Evolutionary conservation across 495 filamentous ascomycete genomes (phyloP), one percentile per base, ranked within the genome.

Genomic region (Penicillium lagena): DNA sequence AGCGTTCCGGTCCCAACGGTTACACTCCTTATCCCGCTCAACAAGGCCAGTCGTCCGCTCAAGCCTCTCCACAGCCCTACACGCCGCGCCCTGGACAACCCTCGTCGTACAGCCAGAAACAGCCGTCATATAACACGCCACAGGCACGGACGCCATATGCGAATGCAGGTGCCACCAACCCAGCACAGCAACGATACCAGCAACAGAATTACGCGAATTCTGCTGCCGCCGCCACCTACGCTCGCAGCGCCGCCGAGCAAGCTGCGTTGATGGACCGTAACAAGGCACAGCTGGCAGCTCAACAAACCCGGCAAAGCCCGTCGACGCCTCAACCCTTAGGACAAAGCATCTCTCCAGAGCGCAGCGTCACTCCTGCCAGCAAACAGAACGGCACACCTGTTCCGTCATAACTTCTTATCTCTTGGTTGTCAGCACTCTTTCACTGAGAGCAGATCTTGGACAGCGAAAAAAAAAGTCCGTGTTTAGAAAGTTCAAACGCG

Each of bases 221-320:
- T 17, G 61, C 69, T 35, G 64, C 67, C 27, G 62, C 70, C 35
- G 58, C 58, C n/a, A 59, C 59, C 7, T 67, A 70, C 43, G 60
- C 66, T 40, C 60, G 68, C 35, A 75, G 59, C 56, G 67, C 67
- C 4, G 65, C 67, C 15, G 73, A 76, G 45, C 73, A 73, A 54
- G 66, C 68, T n/a, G 56, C 61, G 2, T 35, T 71, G 39, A 70
- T 72, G 62, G 66, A 73, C 30, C 55, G 64, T 34, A 64, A 71
- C 33, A 75, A 66, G 54, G 61, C 66, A 27, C 70, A 76, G 45
- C 38, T 71, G 35, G 68, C 64, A 6, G 64, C 63, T 28, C 59
- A 66, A 30, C 55, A 56, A 29, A 45, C 29, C 4, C 53, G 60
- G 32, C 66, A 67, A 45, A 61, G 57, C 12, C 66, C 68, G 0